A percentile compares a stretch with the other conserved stretches of the same genome.
Conservation (phyloP, 164 flowering plant species). For the Liquidambar formosana region DNA sequence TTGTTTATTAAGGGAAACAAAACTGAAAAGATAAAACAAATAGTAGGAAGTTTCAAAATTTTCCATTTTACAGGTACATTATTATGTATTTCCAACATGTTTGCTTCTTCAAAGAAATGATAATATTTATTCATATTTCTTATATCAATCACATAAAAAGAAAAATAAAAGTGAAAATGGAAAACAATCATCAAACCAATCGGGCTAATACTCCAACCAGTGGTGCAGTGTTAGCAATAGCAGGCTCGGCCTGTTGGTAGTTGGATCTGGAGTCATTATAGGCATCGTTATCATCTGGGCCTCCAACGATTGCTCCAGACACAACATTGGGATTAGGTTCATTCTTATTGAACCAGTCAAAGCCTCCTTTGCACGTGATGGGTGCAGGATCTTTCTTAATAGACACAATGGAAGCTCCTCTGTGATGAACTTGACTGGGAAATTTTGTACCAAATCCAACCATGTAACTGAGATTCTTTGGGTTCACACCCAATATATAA, state of each 20-base stretch:
- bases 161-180: no score
- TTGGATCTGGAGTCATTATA: constrained; percentile 42
- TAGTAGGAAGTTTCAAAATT: no score
- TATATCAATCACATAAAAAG: no score
- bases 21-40: no score
- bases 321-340: constrained; percentile 59
- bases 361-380: constrained; percentile 56
- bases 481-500: constrained; percentile 62
- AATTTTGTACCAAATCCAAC: constrained; percentile 59
- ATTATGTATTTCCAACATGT: no score
- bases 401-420: constrained; percentile 69
- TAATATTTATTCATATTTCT: no score
- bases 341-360: constrained; percentile 42
- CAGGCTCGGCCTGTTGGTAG: constrained; percentile 47
- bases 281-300: constrained; percentile 51
- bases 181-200: constrained; percentile 16
- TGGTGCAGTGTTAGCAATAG: constrained; percentile 46
- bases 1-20: no score
- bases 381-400: constrained; percentile 30
- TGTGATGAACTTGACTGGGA: constrained; percentile 55
- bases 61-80: no score
- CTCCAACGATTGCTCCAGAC: constrained; percentile 59
- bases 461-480: constrained; percentile 57
- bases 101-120: no score
- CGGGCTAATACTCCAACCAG: constrained; percentile 28